These are phyloP conservation scores for Pichia cabralensis DNA, from an alignment of 805 yeast species.

Conservation along the genomic window DNA sequence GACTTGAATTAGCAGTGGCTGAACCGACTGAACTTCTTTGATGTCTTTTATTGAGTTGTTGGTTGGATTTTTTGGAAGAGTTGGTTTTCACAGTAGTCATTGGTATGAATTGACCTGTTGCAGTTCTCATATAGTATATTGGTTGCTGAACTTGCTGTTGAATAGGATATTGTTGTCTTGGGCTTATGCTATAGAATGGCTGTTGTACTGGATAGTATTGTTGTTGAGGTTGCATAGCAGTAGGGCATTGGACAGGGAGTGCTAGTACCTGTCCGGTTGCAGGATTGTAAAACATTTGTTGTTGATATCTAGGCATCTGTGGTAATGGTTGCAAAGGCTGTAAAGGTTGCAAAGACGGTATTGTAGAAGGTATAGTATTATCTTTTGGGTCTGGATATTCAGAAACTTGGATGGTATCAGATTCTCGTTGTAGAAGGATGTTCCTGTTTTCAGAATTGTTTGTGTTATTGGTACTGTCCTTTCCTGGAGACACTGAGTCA, in stretches of 20 bases:
- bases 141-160: constrained; percentile 2
- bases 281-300: constrained; percentile 4
- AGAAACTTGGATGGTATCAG: neutral
- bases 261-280: constrained; percentile 3
- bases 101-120: constrained; percentile 3
- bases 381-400: too few species aligned
- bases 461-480: neutral
- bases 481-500: neutral
- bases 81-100: neutral
- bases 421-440: neutral
- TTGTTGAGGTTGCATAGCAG: neutral
- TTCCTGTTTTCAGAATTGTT: neutral
- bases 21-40: constrained; percentile 1
- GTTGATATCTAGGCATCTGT: constrained; percentile 2
- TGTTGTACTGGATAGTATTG: neutral
- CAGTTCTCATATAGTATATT: neutral
- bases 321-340: neutral
- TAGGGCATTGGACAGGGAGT: constrained; percentile 4
- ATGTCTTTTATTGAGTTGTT: neutral
- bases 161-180: neutral
- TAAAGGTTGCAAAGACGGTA: too few species aligned
- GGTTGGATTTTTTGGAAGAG: neutral
- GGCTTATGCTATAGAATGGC: neutral
- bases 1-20: neutral
- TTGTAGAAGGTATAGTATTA: too few species aligned